Conservation (phyloP, 202 grass and related monocot genomes). For the Panicum hallii region DNA sequence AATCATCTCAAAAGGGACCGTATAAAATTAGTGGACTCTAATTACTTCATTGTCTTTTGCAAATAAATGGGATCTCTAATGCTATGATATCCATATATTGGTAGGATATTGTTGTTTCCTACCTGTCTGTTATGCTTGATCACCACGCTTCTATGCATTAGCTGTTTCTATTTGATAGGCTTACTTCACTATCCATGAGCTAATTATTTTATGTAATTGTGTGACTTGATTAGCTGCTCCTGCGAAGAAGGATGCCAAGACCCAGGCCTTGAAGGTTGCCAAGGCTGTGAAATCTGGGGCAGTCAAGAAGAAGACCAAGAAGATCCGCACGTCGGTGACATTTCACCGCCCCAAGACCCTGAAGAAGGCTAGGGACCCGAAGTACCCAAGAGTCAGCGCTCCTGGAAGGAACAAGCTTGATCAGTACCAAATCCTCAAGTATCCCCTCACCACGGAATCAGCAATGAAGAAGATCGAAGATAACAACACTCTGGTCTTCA, state of each 20-base stretch:
- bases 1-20: neutral
- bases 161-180: neutral
- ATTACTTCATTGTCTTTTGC: neutral
- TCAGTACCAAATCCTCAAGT: slow-evolving; percentile 78
- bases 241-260: slow-evolving; percentile 61
- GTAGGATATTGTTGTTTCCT: neutral
- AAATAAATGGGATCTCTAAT: neutral
- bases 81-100: neutral
- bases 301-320: slow-evolving; percentile 62
- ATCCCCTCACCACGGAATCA: slow-evolving; percentile 68
- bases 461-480: slow-evolving; percentile 92
- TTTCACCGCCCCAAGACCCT: slow-evolving; percentile 74
- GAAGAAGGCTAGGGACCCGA: slow-evolving; percentile 65
- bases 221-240: slow-evolving; percentile 33
- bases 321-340: slow-evolving; percentile 69
- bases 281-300: slow-evolving; percentile 75
- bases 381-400: slow-evolving; percentile 67
- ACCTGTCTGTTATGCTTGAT: neutral
- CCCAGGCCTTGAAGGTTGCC: slow-evolving; percentile 67
- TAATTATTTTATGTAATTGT: slow-evolving; percentile 10
- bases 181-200: neutral
- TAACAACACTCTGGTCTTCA: slow-evolving; percentile 82
- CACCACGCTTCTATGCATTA: neutral
- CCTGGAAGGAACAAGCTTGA: slow-evolving; percentile 76
- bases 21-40: neutral